Conservation (phyloP, 768 basidiomycete species). For the Xerocomellus intermedius region DNA sequence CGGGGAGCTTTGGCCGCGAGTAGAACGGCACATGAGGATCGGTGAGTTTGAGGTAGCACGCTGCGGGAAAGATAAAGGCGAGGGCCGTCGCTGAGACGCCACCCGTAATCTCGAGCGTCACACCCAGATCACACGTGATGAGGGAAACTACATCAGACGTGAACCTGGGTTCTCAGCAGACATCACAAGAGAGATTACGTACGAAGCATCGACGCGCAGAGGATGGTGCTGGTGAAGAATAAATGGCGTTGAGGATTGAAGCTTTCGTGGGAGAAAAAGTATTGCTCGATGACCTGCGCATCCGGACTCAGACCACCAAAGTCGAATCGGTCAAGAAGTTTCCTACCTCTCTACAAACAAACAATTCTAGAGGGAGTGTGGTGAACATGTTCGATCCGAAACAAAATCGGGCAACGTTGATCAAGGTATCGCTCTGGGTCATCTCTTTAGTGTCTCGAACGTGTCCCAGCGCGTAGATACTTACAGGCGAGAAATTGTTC, state of each 20-base stretch:
- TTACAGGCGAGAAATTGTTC: slow-evolving; percentile 85
- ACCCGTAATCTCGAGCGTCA: slow-evolving; percentile 98
- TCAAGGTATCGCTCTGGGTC: slow-evolving; percentile 71
- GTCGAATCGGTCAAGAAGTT: not conserved
- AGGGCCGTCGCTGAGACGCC: slow-evolving; percentile 90
- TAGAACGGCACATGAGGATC: slow-evolving; percentile 60
- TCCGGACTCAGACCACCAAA: not conserved
- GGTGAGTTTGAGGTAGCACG: slow-evolving; percentile 78
- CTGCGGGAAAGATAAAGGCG: slow-evolving; percentile 90
- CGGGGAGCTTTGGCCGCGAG: slow-evolving; percentile 71
- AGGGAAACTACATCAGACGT: slow-evolving; percentile 64
- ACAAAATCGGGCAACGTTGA: slow-evolving; percentile 93
- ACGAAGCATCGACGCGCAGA: slow-evolving; percentile 83
- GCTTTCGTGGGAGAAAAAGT: slow-evolving; percentile 85
- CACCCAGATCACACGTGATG: slow-evolving; percentile 94
- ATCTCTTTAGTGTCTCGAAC: slow-evolving; percentile 4
- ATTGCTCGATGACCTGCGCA: slow-evolving; percentile 86
- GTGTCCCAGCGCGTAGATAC: slow-evolving; percentile 7
- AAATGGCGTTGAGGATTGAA: slow-evolving; percentile 85
- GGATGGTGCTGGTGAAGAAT: slow-evolving; percentile 84
- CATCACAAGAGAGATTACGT: slow-evolving; percentile 23
- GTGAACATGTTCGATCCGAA: slow-evolving; percentile 98
- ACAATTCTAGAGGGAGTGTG: slow-evolving; percentile 91
- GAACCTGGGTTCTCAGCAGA: not conserved
- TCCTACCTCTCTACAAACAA: slow-evolving; percentile 91